Evolutionary conservation across 1,284 basidiomycete species (phyloP), one percentile per base, ranked within the genome.

Genomic region (Porogramme epimiltina): DNA sequence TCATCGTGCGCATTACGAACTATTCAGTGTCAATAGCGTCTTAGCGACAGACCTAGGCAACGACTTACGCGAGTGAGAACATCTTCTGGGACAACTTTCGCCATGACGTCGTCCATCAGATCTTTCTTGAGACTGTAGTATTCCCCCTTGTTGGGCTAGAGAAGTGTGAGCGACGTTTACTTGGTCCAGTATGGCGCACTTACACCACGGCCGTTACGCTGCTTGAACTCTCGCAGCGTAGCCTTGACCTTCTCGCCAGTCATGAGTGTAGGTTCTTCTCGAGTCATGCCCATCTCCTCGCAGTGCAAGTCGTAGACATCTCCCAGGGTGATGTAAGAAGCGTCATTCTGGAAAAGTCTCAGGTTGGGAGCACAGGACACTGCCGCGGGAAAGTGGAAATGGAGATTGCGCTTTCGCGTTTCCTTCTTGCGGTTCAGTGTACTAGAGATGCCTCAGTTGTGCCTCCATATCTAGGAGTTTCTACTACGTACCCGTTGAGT

Each of bases 291-390:
- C 42, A 75, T 77, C 54, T 84, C 81, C 58, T 88, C 81, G 68
- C 94, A 96, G 67, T 94, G 89, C 38, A 89, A 82, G 67, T 99
- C 97, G 69, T 92, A 95, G 51, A 99, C 91, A 62, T 99, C 98
- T 58, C 93, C 93, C 52, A 99, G 74, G 19, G 88, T 89, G 61
- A 96, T 81, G 64, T 97, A 95, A 0, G 95, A 95, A 0, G 89
- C 82, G 71, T 99, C 95, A 58, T 89, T 93, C 69, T 97, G 93
- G 51, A 97, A 81, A 38, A 99, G 75, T 36, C 97, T 89, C 36
- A 97, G 80, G 58, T 78, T 85, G 0, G 93, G 89, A 42, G 90
- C 91, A 59, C 95, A 89, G 0, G 94, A 90, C 34, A 99, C 79
- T 3, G 91, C 87, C 1, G 88, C 84, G 1, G 97, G 97, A 24